Evolutionary conservation across 2,329 filamentous ascomycete species (phyloP).

Genomic region (Penicillium sp.): DNA sequence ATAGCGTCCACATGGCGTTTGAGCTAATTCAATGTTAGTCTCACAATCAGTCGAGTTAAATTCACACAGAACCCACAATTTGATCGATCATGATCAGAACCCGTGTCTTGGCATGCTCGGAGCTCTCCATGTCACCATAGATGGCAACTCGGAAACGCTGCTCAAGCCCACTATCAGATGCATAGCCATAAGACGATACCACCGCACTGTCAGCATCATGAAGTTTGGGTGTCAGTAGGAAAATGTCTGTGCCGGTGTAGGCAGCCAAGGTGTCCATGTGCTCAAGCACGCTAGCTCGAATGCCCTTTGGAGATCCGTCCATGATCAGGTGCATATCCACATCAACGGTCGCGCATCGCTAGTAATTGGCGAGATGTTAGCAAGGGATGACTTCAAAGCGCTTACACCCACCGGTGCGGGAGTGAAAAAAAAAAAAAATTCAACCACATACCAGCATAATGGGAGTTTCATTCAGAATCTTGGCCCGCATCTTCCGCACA

Average conservation of each 20-base stretch:
- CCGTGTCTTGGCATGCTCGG: constrained; percentile 94
- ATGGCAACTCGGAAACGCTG: constrained; percentile 90
- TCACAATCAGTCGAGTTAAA: not conserved
- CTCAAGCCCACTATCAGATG: constrained; percentile 77
- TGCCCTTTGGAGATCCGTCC: constrained; percentile 64
- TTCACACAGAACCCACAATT: constrained; percentile 57
- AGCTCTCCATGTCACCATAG: constrained; percentile 91
- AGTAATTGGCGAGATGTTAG: constrained; percentile 25
- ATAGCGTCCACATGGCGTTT: constrained; percentile 68
- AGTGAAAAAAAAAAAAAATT: constrained; percentile 18
- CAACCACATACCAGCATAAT: constrained; percentile 74
- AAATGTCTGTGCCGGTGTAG: constrained; percentile 94
- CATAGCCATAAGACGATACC: constrained; percentile 70
- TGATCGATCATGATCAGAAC: constrained; percentile 97
- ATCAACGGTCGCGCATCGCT: constrained; percentile 92
- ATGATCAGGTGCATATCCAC: constrained; percentile 88
- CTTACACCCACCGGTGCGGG: constrained; percentile 9
- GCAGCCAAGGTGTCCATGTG: constrained; percentile 83
- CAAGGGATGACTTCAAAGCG: constrained; percentile 11
- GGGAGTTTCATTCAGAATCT: constrained; percentile 85
- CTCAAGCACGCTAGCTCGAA: constrained; percentile 73
- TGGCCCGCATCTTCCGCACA: constrained; percentile 85
- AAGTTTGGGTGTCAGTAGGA: constrained; percentile 86
- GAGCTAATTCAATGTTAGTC: constrained; percentile 38
- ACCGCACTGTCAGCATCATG: constrained; percentile 72